Conservation (phyloP, 2,329 filamentous ascomycete species). For the Didymella exigua region DNA sequence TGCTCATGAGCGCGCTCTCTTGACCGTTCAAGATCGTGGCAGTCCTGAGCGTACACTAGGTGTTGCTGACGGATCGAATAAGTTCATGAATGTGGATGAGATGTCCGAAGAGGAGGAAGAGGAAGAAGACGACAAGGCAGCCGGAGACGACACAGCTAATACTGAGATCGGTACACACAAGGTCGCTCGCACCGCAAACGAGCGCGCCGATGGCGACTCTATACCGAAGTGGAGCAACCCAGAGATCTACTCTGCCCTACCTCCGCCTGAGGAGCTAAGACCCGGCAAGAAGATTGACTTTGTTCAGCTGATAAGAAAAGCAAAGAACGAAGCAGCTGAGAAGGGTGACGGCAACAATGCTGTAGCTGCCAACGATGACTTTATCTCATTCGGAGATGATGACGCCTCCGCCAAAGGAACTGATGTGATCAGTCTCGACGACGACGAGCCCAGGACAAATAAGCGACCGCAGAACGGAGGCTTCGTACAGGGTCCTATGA, state of each 20-base stretch:
- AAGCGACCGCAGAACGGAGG: conserved; percentile 10
- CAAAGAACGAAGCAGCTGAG: conserved; percentile 66
- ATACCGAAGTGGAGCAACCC: conserved; percentile 91
- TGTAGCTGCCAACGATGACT: conserved; percentile 68
- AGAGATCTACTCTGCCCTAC: conserved; percentile 87
- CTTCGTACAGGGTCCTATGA: conserved; percentile 33
- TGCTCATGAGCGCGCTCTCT: conserved; percentile 53
- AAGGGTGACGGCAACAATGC: conserved; percentile 60
- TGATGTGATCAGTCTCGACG: conserved; percentile 27
- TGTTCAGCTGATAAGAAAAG: conserved; percentile 89
- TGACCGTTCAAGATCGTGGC: conserved; percentile 49
- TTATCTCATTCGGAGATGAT: conserved; percentile 81
- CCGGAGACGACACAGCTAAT: conserved; percentile 28
- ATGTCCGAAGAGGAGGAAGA: conserved; percentile 48
- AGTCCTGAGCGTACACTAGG: conserved; percentile 54
- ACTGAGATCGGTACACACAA: conserved; percentile 34
- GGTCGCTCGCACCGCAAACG: conserved; percentile 25
- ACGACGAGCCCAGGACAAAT: conserved; percentile 16
- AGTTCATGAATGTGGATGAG: conserved; percentile 50
- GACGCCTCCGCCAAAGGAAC: conserved; percentile 56
- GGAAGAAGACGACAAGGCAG: conserved; percentile 39
- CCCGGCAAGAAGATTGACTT: conserved; percentile 81
- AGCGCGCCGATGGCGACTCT: conserved; percentile 39
- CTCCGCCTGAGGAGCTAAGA: conserved; percentile 72
- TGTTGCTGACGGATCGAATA: conserved; percentile 49